Conservation (phyloP, 768 basidiomycete species). For the Imleria badia region DNA sequence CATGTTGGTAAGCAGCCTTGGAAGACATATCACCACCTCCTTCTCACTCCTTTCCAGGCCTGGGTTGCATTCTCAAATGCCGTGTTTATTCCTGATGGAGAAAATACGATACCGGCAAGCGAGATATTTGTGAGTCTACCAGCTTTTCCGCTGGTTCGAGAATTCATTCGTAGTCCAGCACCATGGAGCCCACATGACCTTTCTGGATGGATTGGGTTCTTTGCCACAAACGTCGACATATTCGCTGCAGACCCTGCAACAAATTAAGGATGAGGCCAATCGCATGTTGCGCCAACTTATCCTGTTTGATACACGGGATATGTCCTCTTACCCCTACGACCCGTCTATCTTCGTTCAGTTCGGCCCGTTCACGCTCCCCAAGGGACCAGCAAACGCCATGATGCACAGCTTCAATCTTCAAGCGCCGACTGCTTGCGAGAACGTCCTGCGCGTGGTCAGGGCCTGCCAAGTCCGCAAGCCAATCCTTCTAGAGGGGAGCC, state of each 20-base stretch:
- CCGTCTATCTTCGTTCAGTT: conserved; percentile 48
- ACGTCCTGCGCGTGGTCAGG: conserved; percentile 84
- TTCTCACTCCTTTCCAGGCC: conserved; percentile 49
- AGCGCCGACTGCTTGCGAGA: conserved; percentile 86
- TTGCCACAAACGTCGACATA: conserved; percentile 70
- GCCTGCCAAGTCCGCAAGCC: conserved; percentile 91
- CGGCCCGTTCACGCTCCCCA: conserved; percentile 71
- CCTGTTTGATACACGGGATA: conserved; percentile 38
- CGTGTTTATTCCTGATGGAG: conserved; percentile 36
- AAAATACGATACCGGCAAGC: conserved; percentile 36
- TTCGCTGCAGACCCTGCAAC: conserved; percentile 54
- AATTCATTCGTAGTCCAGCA: conserved; percentile 49
- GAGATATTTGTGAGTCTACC: conserved; percentile 66
- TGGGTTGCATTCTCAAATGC: conserved; percentile 91
- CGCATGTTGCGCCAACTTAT: conserved; percentile 55
- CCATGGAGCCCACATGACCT: conserved; percentile 91
- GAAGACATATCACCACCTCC: background rate
- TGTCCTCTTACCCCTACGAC: conserved; percentile 32
- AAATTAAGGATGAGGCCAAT: conserved; percentile 60
- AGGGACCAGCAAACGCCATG: conserved; percentile 45
- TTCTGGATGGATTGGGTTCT: conserved; percentile 85
- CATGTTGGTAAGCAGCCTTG: conserved; percentile 61
- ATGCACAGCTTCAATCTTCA: conserved; percentile 68
- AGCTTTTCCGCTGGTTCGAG: background rate
- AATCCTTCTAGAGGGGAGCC: conserved; percentile 94